phyloP scores from a whole-genome alignment of 2,329 filamentous ascomycete species.

The Cladosporium cucumerinum region DNA sequence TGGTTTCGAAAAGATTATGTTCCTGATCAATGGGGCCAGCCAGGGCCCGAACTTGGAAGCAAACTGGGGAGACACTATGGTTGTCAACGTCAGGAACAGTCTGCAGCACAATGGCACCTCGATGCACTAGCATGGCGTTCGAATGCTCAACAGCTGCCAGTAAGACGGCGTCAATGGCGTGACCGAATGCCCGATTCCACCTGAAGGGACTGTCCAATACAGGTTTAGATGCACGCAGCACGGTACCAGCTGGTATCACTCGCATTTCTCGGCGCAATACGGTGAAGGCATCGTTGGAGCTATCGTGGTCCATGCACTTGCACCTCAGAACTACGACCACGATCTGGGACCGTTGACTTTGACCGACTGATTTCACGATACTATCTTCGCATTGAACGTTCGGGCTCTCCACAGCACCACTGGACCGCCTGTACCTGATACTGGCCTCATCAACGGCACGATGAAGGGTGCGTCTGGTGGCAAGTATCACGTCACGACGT shows the following conservation, averaged over 20 bases:
- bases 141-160: conserved; percentile 54
- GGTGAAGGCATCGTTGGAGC: conserved; percentile 58
- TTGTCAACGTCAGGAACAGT: conserved; percentile 56
- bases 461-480: conserved; percentile 33
- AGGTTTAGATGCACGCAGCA: conserved; percentile 53
- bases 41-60: conserved; percentile 45
- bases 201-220: conserved; percentile 55
- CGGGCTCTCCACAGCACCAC: conserved; percentile 33
- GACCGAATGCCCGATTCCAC: conserved; percentile 47
- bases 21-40: conserved; percentile 60
- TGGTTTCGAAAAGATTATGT: conserved; percentile 33
- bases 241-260: conserved; percentile 53
- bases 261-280: conserved; percentile 55
- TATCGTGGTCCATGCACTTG: conserved; percentile 61
- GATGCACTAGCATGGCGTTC: conserved; percentile 64
- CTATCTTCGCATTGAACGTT: conserved; percentile 27
- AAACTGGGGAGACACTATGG: conserved; percentile 38
- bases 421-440: conserved; percentile 48
- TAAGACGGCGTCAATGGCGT: conserved; percentile 56
- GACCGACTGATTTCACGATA: conserved; percentile 55
- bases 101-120: conserved; percentile 56
- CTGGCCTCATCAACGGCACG: conserved; percentile 43
- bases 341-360: conserved; percentile 60
- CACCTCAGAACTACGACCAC: conserved; percentile 57
- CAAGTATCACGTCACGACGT: conserved; percentile 33